These are phyloP conservation scores for Pestalotiopsis sp. DNA, from an alignment of 2,329 filamentous ascomycete species.

Conservation along the genomic window DNA sequence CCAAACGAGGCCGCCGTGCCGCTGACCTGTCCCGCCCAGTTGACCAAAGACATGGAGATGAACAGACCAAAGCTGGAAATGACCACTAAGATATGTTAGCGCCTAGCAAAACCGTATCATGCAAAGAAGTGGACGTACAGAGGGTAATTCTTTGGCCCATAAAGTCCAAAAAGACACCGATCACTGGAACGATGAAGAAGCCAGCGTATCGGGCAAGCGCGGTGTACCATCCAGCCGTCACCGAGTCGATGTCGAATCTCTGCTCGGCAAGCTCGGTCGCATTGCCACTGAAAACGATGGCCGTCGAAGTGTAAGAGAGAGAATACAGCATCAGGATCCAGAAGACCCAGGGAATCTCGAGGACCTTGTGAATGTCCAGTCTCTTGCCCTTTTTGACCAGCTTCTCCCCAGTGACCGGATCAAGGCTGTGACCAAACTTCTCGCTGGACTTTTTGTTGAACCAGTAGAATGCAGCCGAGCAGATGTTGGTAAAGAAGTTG, in stretches of 20 bases:
- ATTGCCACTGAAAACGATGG: slow-evolving; percentile 57
- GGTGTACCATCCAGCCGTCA: slow-evolving; percentile 64
- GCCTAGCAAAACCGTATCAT: background rate
- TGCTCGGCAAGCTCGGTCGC: slow-evolving; percentile 64
- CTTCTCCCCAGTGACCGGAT: slow-evolving; percentile 60
- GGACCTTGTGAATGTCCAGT: slow-evolving; percentile 57
- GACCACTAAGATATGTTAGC: slow-evolving; percentile 26
- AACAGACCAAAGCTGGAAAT: slow-evolving; percentile 54
- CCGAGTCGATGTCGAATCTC: slow-evolving; percentile 54
- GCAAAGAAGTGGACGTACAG: slow-evolving; percentile 28
- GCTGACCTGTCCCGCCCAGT: slow-evolving; percentile 48
- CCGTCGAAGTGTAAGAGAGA: slow-evolving; percentile 60
- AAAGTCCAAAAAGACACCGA: slow-evolving; percentile 60
- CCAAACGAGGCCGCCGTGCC: slow-evolving; percentile 64
- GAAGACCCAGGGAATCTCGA: slow-evolving; percentile 62
- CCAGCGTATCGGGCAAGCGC: slow-evolving; percentile 56
- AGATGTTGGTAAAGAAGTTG: slow-evolving; percentile 64
- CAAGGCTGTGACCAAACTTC: slow-evolving; percentile 48
- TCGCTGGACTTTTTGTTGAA: slow-evolving; percentile 55
- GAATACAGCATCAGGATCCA: slow-evolving; percentile 60
- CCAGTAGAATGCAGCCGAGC: slow-evolving; percentile 55
- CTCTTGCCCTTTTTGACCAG: slow-evolving; percentile 62
- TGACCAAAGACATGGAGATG: slow-evolving; percentile 55
- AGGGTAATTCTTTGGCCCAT: slow-evolving; percentile 54
- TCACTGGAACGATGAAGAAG: slow-evolving; percentile 60